Percentiles rank a stretch among this genome's conserved stretches.
These are phyloP conservation scores for Fusarium lateritium DNA, from an alignment of 2,329 filamentous ascomycete species.

Conservation along the genomic window DNA sequence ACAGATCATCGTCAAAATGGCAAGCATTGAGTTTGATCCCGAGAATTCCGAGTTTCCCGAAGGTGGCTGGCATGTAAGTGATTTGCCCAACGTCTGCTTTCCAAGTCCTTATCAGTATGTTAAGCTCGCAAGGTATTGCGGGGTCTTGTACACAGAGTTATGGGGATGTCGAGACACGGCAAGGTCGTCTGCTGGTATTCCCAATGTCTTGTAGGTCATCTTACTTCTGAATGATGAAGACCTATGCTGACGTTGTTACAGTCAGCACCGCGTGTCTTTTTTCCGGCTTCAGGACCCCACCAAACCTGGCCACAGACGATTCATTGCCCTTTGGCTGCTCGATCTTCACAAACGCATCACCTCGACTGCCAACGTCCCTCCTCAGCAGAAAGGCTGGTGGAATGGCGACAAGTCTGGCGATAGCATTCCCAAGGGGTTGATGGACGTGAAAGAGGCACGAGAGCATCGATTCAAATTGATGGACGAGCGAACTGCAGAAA, in stretches of 20 bases:
- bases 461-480: constrained; percentile 3
- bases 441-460: neutral
- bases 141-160: neutral
- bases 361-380: constrained; percentile 4
- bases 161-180: constrained; percentile 4
- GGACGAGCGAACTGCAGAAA: constrained; percentile 6
- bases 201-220: neutral
- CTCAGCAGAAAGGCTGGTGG: constrained; percentile 3
- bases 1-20: constrained; percentile 17
- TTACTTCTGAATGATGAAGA: fast-evolving
- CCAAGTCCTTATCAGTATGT: neutral
- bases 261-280: neutral
- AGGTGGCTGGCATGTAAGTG: constrained; percentile 4
- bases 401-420: too few species aligned
- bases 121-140: neutral
- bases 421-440: fast-evolving
- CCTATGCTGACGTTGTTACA: fast-evolving
- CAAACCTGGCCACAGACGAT: constrained; percentile 1
- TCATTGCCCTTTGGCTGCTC: constrained; percentile 7
- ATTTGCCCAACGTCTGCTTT: fast-evolving
- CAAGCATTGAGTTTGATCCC: constrained; percentile 7
- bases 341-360: constrained; percentile 9
- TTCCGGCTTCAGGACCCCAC: constrained; percentile 1
- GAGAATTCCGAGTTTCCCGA: constrained; percentile 1
- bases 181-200: constrained; percentile 3